Percentiles rank a stretch among this genome's conserved stretches.
Evolutionary conservation across 768 basidiomycete species (phyloP).

Genomic region (Crucibulum laeve): DNA sequence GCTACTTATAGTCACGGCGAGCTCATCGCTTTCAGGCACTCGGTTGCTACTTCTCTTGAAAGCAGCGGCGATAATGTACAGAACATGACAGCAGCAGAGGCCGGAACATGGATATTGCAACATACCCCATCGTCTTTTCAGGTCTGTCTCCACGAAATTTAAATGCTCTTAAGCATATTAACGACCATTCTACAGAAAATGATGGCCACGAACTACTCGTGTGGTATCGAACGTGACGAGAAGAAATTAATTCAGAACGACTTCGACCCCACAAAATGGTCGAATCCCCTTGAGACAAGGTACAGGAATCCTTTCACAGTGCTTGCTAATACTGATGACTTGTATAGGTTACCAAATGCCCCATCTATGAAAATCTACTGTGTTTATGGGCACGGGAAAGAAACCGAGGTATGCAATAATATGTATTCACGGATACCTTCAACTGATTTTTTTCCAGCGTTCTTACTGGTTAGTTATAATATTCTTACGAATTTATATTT

Average conservation of each 20-base stretch:
- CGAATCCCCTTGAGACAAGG: constrained; percentile 85
- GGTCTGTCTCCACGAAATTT: constrained; percentile 24
- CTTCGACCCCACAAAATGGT: constrained; percentile 80
- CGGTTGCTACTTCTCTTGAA: constrained; percentile 14
- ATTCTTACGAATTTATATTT: not conserved
- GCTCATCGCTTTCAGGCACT: constrained; percentile 72
- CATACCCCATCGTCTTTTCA: constrained; percentile 84
- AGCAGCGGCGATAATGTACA: constrained; percentile 14
- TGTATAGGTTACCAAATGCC: constrained; percentile 71
- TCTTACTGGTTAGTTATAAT: constrained; percentile 70
- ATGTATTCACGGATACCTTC: not conserved
- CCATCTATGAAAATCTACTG: constrained; percentile 92
- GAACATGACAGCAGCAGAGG: constrained; percentile 80
- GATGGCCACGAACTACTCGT: constrained; percentile 82
- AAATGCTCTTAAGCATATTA: not conserved
- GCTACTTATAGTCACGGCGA: constrained; percentile 68
- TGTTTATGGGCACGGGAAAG: constrained; percentile 93
- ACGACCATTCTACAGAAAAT: constrained; percentile 52
- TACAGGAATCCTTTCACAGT: constrained; percentile 15
- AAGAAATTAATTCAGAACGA: constrained; percentile 60
- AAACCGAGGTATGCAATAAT: constrained; percentile 70
- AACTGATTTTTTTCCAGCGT: constrained; percentile 37
- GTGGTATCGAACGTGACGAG: constrained; percentile 80
- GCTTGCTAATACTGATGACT: not conserved
- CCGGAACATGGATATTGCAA: constrained; percentile 73